Base-by-base conservation (phyloP, 2,329 filamentous ascomycete genomes). In the Arthrobotrys musiformis region DNA sequence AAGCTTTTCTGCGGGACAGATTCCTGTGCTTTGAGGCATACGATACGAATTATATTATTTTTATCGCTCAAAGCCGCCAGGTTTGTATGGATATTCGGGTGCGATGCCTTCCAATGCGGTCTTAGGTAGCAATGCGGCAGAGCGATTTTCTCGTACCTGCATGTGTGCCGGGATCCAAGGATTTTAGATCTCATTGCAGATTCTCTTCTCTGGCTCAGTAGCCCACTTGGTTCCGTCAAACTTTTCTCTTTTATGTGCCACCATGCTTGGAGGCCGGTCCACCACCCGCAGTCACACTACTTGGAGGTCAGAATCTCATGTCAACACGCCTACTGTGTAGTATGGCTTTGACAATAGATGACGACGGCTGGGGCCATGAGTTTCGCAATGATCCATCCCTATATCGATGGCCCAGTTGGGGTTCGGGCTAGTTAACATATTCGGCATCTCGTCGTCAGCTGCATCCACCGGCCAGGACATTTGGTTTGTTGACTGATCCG, bases 131-230 rank as follows among this genome's bases (percentile, higher is more conserved):
- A 74, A 62, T 44, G 42, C 26, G 52, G 24, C 61, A 56, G 62
- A 46, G 54, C 13, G 24, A 37, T 24, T 61, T 61, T 44, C 50
- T 52, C 58, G 73, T 77, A 77, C 73, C 73, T 77, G 73, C 73
- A 77, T 68, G 54, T 58, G 66, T 48, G 24, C 73, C 42, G 26
- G 63, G 72, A 60, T 76, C 66, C 61, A 46, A 66, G 64, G 30
- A 50, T 35, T 46, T 58, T 44, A 42, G 67, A 50, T 70, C 52
- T 46, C 24, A 15, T 48, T 63, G 40, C 56, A 44, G 67, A 63
- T 58, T 58, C 8, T n/a, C 37, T 58, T 44, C 58, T 46, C 67
- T 44, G 63, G 60, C 60, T 73, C 50, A 73, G 15, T 56, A 40
- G 61, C 26, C 26, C 37, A 19, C 60, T 33, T 61, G 60, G 60